A percentile compares a stretch with the other conserved stretches of the same genome.
phyloP scores from a whole-genome alignment of 345 rosid genomes.

The Ceriops decandra region DNA sequence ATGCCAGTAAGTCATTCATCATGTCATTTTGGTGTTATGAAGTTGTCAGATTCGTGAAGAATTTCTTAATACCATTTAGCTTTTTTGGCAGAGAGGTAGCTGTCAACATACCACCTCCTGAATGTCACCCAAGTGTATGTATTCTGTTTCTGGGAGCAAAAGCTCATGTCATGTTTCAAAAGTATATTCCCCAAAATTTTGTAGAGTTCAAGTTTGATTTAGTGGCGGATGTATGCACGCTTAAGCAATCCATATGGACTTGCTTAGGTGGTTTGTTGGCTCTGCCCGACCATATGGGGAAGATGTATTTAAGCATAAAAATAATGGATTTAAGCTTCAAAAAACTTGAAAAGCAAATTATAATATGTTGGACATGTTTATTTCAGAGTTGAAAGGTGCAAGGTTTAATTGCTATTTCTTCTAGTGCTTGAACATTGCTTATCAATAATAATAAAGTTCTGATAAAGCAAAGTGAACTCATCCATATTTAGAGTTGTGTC shows the following conservation, averaged over 20 bases:
- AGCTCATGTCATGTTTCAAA: not conserved
- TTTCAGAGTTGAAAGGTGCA: not conserved
- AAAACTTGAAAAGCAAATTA: not conserved
- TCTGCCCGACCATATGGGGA: not conserved
- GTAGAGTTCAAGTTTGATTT: not conserved
- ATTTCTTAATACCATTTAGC: conserved; percentile 2
- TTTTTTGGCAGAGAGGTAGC: conserved; percentile 57
- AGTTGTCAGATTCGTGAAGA: not conserved
- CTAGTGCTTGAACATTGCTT: not conserved
- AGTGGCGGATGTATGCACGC: not conserved
- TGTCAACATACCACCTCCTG: conserved; percentile 67
- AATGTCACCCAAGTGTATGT: conserved; percentile 63
- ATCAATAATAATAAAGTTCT: not conserved
- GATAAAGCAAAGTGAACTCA: conserved; percentile 8
- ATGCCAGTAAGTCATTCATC: conserved; percentile 63
- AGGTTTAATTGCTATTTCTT: not conserved
- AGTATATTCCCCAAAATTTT: too few species aligned
- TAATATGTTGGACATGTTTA: not conserved
- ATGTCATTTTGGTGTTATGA: not conserved
- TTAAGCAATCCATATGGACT: not conserved
- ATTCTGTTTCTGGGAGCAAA: conserved; percentile 15
- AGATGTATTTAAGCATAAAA: too few species aligned
- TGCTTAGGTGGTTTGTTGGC: not conserved
- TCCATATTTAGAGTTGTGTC: not conserved
- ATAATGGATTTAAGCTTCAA: too few species aligned